These are phyloP conservation scores for Jamesozyma gamospora DNA, from an alignment of 805 yeast genomes.

Conservation along the genomic window DNA sequence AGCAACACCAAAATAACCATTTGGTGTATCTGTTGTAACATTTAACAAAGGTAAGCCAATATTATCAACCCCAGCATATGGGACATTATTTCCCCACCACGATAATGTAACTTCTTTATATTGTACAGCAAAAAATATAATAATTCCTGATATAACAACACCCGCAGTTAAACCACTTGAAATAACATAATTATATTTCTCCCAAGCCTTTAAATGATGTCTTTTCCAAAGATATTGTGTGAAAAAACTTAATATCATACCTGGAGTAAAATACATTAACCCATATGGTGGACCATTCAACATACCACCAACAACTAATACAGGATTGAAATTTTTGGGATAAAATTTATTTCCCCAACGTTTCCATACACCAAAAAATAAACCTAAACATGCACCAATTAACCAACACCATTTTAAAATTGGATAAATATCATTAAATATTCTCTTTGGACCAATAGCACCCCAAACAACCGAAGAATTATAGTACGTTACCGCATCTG, in stretches of 20 bases:
- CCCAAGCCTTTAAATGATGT: constrained; percentile 47
- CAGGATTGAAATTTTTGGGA: constrained; percentile 38
- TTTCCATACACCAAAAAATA: constrained; percentile 26
- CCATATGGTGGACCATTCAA: constrained; percentile 43
- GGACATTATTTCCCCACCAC: constrained; percentile 63
- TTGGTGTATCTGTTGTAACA: constrained; percentile 8
- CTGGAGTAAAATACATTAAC: constrained; percentile 27
- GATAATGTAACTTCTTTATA: constrained; percentile 34
- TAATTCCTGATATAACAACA: constrained; percentile 44
- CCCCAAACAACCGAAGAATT: constrained; percentile 48
- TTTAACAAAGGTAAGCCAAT: constrained; percentile 10
- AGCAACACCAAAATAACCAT: constrained; percentile 21
- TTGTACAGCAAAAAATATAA: constrained; percentile 43
- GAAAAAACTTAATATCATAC: constrained; percentile 24
- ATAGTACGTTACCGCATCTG: constrained; percentile 35
- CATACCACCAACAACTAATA: constrained; percentile 43
- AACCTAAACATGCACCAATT: constrained; percentile 36
- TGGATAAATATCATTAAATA: constrained; percentile 51
- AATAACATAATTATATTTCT: constrained; percentile 40
- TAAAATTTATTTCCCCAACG: constrained; percentile 15
- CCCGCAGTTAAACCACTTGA: constrained; percentile 52
- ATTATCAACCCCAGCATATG: constrained; percentile 14
- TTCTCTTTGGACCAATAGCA: constrained; percentile 46
- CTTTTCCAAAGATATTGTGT: constrained; percentile 44
- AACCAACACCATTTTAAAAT: constrained; percentile 54